phyloP scores from a whole-genome alignment of 345 rosid genomes.

The Leavenworthia alabamica region DNA sequence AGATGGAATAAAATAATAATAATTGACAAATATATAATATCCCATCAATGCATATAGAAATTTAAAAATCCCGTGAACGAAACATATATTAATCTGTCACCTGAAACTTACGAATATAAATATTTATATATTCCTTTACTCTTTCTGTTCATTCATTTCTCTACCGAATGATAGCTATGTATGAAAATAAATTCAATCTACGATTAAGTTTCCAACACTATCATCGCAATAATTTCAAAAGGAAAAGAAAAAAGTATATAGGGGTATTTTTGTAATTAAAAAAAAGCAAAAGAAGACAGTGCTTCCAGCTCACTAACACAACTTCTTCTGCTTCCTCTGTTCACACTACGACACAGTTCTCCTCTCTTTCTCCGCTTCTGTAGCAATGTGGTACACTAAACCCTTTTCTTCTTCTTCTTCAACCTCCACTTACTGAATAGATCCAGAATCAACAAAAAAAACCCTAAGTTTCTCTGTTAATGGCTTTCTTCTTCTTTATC shows the following conservation, averaged over 20 bases:
- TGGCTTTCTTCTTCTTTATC: slow-evolving; percentile 23
- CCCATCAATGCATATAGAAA: not conserved
- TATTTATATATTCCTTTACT: not conserved
- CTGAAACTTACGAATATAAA: slow-evolving; percentile 14
- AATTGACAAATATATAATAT: not conserved
- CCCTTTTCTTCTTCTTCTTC: slow-evolving; percentile 10
- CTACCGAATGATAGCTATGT: not conserved
- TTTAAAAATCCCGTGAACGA: slow-evolving; percentile 12
- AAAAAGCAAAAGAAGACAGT: slow-evolving; percentile 13
- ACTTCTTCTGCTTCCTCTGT: slow-evolving; percentile 17
- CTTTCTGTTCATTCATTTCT: not conserved
- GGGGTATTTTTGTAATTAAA: not conserved
- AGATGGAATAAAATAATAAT: not conserved
- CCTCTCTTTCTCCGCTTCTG: slow-evolving; percentile 16
- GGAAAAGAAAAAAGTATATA: not conserved
- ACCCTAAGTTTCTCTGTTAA: slow-evolving; percentile 1
- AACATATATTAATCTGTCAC: slow-evolving; percentile 6
- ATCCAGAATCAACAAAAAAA: not conserved
- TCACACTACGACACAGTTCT: slow-evolving; percentile 14
- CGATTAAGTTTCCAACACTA: not conserved
- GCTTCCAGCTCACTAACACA: slow-evolving; percentile 32
- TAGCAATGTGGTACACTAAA: slow-evolving; percentile 23
- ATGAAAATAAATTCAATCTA: not conserved
- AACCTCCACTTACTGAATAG: slow-evolving; percentile 18
- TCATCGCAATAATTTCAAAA: not conserved